Conservation (phyloP, 2,329 filamentous ascomycete species). For the Ascochyta rabiei region DNA sequence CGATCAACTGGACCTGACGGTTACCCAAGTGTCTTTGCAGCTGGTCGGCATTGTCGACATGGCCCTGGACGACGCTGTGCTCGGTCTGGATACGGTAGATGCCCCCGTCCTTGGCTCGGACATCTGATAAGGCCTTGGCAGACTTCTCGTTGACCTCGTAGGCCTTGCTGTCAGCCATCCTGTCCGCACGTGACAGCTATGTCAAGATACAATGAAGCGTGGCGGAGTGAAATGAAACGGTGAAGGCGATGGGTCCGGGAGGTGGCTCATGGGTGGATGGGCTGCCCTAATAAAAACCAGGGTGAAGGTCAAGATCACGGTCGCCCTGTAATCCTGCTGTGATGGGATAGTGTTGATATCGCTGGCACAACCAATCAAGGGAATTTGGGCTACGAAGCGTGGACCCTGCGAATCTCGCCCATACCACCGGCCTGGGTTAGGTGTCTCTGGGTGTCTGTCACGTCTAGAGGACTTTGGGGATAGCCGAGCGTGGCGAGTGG, state of each 20-base stretch:
- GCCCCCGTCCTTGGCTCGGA: constrained; percentile 7
- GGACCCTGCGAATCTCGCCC: constrained; percentile 1
- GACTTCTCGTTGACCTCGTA: constrained; percentile 16
- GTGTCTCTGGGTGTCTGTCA: neutral
- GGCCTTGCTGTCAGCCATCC: constrained; percentile 21
- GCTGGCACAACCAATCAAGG: neutral
- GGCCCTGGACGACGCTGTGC: constrained; percentile 4
- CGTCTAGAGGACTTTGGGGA: neutral
- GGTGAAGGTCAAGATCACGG: constrained; percentile 12
- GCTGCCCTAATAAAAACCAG: constrained; percentile 2
- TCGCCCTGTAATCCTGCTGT: neutral
- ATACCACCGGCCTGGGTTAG: neutral
- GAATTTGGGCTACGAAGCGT: neutral
- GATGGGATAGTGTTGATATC: constrained; percentile 4
- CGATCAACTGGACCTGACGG: constrained; percentile 42
- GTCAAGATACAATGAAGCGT: neutral
- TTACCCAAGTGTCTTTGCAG: constrained; percentile 53
- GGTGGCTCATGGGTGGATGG: neutral
- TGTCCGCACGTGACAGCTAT: neutral
- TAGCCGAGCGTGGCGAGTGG: neutral
- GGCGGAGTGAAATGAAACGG: neutral
- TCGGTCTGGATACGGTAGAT: constrained; percentile 18
- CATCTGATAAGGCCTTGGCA: constrained; percentile 4
- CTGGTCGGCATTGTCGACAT: constrained; percentile 29
- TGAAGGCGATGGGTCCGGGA: constrained; percentile 9